Evolutionary conservation across 2,329 filamentous ascomycete species (phyloP), one percentile per base, ranked within the genome.

Genomic region (Aaosphaeria pasadenensis): DNA sequence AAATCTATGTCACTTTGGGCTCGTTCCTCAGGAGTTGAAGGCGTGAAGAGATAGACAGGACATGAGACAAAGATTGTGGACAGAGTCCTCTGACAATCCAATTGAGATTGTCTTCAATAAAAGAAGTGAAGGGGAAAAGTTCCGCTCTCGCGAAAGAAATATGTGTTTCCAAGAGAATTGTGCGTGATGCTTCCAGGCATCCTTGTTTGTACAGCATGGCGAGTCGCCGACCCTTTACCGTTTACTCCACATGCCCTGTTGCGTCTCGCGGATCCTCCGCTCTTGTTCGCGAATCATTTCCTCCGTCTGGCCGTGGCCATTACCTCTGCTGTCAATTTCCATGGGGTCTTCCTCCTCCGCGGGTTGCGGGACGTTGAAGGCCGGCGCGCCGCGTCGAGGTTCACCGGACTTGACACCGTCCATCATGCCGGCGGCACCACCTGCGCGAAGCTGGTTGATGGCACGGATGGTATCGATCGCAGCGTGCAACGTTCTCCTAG

Each of bases 391-490:
- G 35, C 64, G 56, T 47, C 62, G 56, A 29, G 83, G 83, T 55
- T 84, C 79, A 44, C 77, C 72, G 40, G 77, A 80, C 66, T 78
- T 74, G 4, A 77, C 77, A 5, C 82, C 82, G 48, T 85, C 82
- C 80, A 83, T 82, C 76, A 84, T 82, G 4, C 69, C 74, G 36
- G 82, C 75, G 3, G 69, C 74, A 30, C 80, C 79, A 30, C 81
- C 82, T 38, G 84, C 82, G 52, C 83, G 74, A 11, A 86, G 70
- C 66, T 86, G 85, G 62, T 86, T 86, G 66, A 86, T 86, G 2
- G 83, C 83, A 28, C 83, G 76, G 31, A 86, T 84, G 1, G 83
- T 86, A 64, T 86, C 83, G 57, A 86, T 86, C 11, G 83, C 83
- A 48, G 83, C 84, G 67, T 86, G 83, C 33, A 86, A 71, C 9